These are phyloP conservation scores for Aspergillus coremiiformis DNA, from an alignment of 495 filamentous ascomycete species.

Conservation along the genomic window DNA sequence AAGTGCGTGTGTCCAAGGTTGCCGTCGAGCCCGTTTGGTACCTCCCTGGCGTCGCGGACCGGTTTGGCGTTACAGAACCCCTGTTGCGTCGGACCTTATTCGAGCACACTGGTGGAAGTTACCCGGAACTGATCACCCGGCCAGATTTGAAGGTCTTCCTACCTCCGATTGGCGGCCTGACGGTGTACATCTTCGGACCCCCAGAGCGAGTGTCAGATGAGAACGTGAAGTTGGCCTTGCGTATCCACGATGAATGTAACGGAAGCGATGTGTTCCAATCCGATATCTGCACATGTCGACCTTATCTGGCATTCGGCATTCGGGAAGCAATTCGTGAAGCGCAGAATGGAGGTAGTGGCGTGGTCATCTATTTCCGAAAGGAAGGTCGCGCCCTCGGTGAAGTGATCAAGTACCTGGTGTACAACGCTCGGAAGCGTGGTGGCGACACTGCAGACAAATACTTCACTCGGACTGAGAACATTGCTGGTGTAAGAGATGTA, in stretches of 20 bases:
- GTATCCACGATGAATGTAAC: slow-evolving; percentile 96
- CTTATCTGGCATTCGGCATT: slow-evolving; percentile 94
- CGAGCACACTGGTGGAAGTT: slow-evolving; percentile 90
- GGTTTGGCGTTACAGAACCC: slow-evolving; percentile 92
- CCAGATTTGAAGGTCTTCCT: slow-evolving; percentile 93
- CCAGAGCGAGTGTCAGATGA: slow-evolving; percentile 87
- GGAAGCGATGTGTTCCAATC: slow-evolving; percentile 97
- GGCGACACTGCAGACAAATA: slow-evolving; percentile 91
- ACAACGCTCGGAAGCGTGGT: slow-evolving; percentile 82
- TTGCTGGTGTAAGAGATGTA: slow-evolving; percentile 81
- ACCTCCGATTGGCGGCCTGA: slow-evolving; percentile 91
- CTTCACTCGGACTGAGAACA: slow-evolving; percentile 93
- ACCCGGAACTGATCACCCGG: slow-evolving; percentile 86
- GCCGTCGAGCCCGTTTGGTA: slow-evolving; percentile 97
- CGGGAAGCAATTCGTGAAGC: slow-evolving; percentile 96
- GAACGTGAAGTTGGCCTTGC: slow-evolving; percentile 73
- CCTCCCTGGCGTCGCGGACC: slow-evolving; percentile 86
- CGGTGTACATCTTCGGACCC: slow-evolving; percentile 96
- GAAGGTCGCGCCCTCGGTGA: slow-evolving; percentile 94
- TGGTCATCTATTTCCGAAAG: slow-evolving; percentile 99
- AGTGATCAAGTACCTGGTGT: slow-evolving; percentile 95
- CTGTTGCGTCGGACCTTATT: slow-evolving; percentile 80
- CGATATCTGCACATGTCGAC: slow-evolving; percentile 96
- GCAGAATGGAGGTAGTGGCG: slow-evolving; percentile 87
- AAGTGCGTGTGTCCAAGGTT: slow-evolving; percentile 93